A percentile compares a stretch with the other conserved stretches of the same genome.
Evolutionary conservation across 768 basidiomycete species (phyloP).

Genomic region (Lentinula lateritia): DNA sequence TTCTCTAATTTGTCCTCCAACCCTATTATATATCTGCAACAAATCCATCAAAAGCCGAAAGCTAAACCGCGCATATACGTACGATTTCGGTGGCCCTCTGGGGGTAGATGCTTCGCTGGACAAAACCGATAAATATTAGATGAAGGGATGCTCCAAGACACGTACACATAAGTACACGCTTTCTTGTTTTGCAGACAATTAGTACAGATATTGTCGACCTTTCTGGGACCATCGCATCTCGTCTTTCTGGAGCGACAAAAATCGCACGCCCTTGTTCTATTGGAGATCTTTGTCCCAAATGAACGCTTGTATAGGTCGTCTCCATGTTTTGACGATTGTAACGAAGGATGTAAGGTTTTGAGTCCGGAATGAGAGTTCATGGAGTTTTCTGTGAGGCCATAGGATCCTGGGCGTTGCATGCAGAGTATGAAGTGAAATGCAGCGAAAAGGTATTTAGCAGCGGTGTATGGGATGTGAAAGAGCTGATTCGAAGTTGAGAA

Average conservation of each 20-base stretch:
- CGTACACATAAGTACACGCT: slow-evolving; percentile 57
- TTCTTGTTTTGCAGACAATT: slow-evolving; percentile 50
- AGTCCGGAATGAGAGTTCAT: neutral
- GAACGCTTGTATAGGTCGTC: neutral
- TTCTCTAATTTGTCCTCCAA: slow-evolving; percentile 57
- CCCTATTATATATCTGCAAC: slow-evolving; percentile 45
- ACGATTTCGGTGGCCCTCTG: slow-evolving; percentile 67
- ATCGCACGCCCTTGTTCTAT: slow-evolving; percentile 55
- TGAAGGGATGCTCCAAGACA: slow-evolving; percentile 6
- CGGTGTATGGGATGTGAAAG: neutral
- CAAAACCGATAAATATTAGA: neutral
- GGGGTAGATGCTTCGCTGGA: slow-evolving; percentile 59
- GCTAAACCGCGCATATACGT: slow-evolving; percentile 19
- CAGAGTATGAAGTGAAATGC: neutral
- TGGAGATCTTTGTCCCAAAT: slow-evolving; percentile 29
- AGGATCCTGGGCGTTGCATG: neutral
- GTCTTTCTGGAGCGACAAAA: slow-evolving; percentile 54
- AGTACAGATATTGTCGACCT: slow-evolving; percentile 46
- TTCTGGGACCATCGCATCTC: slow-evolving; percentile 54
- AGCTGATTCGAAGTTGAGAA: neutral
- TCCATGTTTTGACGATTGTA: neutral
- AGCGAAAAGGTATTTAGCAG: neutral
- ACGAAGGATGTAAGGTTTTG: neutral
- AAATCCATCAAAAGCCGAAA: neutral
- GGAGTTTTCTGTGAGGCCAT: neutral